Percentiles rank a stretch among this genome's conserved stretches.
Evolutionary conservation across 139 green algal genomes (phyloP).

Genomic region (Chlorella sp.): DNA sequence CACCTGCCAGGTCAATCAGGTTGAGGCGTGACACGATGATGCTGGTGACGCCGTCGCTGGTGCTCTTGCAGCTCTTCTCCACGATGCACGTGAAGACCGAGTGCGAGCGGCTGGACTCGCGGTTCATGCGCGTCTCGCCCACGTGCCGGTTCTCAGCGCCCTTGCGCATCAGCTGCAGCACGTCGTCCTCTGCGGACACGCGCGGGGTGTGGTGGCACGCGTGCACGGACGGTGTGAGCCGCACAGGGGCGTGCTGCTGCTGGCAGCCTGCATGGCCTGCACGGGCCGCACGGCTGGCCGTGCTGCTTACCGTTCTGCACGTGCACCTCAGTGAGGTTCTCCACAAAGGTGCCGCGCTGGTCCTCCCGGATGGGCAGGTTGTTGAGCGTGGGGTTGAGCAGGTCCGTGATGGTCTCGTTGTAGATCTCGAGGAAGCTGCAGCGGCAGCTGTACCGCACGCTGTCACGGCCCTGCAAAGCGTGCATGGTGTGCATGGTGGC

Average conservation of each 20-base stretch:
- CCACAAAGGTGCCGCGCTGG: constrained; percentile 73
- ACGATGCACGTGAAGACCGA: constrained; percentile 74
- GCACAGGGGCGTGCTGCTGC: no score
- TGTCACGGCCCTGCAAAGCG: constrained; percentile 11
- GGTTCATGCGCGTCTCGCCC: constrained; percentile 84
- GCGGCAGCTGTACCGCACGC: constrained; percentile 26
- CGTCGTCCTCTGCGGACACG: constrained; percentile 75
- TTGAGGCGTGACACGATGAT: constrained; percentile 72
- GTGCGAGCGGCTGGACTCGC: constrained; percentile 80
- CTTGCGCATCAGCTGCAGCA: constrained; percentile 54
- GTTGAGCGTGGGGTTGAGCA: constrained; percentile 49
- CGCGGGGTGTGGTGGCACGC: no score
- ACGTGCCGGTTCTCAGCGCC: constrained; percentile 66
- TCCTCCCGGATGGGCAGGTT: constrained; percentile 64
- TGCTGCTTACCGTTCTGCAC: constrained; percentile 65
- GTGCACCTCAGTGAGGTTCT: constrained; percentile 62
- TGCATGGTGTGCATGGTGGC: background rate
- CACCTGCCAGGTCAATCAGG: constrained; percentile 92
- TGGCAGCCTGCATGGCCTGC: no score
- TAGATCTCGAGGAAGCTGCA: constrained; percentile 89
- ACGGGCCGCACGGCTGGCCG: no score
- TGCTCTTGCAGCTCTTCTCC: constrained; percentile 30
- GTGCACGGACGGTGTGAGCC: no score
- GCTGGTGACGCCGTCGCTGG: constrained; percentile 43
- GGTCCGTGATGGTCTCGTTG: constrained; percentile 89